Base-by-base conservation (phyloP, 306 rosid genomes). In the Ormosia semicastrata region DNA sequence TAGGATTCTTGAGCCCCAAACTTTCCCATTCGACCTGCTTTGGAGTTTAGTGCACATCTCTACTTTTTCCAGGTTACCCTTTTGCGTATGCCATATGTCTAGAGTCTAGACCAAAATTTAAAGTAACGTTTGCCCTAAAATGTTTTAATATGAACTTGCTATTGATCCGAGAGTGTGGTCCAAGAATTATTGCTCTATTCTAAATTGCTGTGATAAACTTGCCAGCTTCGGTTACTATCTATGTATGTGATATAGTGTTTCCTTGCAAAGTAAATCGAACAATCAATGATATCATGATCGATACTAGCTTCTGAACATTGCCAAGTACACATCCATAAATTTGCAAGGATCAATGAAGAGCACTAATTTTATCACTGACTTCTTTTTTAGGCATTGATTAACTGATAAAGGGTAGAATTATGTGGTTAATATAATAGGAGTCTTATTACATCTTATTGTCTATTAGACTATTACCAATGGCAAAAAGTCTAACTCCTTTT, bases 1-100 rank as follows among this genome's bases (percentile, higher is more conserved):
- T 86, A 60, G 87, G 87, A 77, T 86, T 91, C 89, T 86, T 79
- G 87, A 89, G 86, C 88, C 92, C 66, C 89, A 79, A 86, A 79
- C 65, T 79, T 41, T 33, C 49, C 79, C 60, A 39, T 57, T 60
- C 15, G 8, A 56, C 52, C 47, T 70, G n/a, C 24, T 65, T 77
- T 85, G 88, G 83, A 71, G 65, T 75, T 80, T 80, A 75, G 85
- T 52, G 74, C 69, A 71, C 52, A 66, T 49, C 24, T 65, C 30
- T 17, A 54, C 50, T 30, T 39, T 17, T 71, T 56, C 34, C 56
- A 14, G 75, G 41, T 73, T 64, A 80, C 77, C 77, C 66, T 57
- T 11, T 46, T 15, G 18, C 24, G 24, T 24, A 24, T 50, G 29
- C 7, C 69, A 77, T n/a, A 53, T 33, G 2, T 44, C 12, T 2